phyloP scores from a whole-genome alignment of 2,329 filamentous ascomycete genomes.

The Lomentospora prolificans region DNA sequence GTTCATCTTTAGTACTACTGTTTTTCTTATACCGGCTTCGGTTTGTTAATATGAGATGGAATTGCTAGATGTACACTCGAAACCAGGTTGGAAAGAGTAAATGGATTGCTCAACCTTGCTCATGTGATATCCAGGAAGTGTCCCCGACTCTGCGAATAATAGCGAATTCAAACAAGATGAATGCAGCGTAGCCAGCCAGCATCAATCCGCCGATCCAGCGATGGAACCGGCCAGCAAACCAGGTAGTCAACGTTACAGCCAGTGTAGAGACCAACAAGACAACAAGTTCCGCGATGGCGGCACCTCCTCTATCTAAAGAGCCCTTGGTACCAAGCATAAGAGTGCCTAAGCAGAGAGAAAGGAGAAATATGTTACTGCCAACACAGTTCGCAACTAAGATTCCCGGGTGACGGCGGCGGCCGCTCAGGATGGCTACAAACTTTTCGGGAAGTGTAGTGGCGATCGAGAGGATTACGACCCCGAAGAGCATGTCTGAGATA shows the following conservation, averaged over 20 bases:
- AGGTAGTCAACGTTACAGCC: slow-evolving; percentile 13
- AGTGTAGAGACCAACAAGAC: slow-evolving; percentile 14
- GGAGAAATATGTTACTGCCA: slow-evolving; percentile 44
- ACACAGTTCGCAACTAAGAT: slow-evolving; percentile 43
- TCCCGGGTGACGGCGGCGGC: slow-evolving; percentile 32
- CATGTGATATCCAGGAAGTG: no score
- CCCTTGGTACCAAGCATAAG: slow-evolving; percentile 15
- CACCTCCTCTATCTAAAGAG: slow-evolving; percentile 8
- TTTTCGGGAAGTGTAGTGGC: slow-evolving; percentile 46
- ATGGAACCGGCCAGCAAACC: slow-evolving; percentile 11
- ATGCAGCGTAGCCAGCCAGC: slow-evolving; percentile 12
- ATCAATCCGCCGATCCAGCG: slow-evolving; percentile 12
- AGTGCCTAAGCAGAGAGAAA: slow-evolving; percentile 38
- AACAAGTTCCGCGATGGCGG: slow-evolving; percentile 11
- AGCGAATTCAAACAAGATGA: slow-evolving; percentile 13
- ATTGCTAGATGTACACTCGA: no score
- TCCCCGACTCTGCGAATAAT: slow-evolving; percentile 8
- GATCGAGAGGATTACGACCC: slow-evolving; percentile 36
- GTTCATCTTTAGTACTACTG: no score
- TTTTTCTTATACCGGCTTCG: no score
- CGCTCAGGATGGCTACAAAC: slow-evolving; percentile 37
- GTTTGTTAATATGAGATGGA: no score
- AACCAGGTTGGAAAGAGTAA: no score
- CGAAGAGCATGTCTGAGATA: slow-evolving; percentile 36
- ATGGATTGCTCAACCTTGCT: no score